phyloP scores from a whole-genome alignment of 2,329 filamentous ascomycete species.

The Fusarium mexicanum region DNA sequence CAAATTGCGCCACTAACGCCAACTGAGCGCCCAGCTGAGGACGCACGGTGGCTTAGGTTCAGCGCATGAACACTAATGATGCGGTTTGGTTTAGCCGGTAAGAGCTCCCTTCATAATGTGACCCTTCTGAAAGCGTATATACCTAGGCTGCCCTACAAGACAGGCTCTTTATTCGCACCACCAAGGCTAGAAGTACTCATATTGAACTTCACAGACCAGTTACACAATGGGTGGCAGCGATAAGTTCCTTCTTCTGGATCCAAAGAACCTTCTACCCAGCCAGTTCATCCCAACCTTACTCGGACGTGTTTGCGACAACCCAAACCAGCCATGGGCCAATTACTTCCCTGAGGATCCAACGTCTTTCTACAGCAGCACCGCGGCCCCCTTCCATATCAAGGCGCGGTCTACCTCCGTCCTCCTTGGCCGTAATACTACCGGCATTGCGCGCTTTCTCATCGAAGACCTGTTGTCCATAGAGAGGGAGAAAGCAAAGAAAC shows the following conservation, averaged over 20 bases:
- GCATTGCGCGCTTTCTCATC: neutral
- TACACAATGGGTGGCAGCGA: neutral
- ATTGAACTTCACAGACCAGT: neutral
- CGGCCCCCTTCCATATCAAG: neutral
- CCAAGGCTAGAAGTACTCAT: neutral
- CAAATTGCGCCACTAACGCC: neutral
- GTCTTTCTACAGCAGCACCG: neutral
- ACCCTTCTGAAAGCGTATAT: too few relatives aligned
- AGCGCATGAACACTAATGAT: neutral
- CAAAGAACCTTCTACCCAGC: neutral
- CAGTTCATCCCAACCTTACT: neutral
- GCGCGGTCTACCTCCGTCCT: neutral
- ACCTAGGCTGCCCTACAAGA: too few relatives aligned
- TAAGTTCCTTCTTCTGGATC: neutral
- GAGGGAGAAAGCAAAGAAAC: neutral
- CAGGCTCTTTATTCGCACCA: too few relatives aligned
- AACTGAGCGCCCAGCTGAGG: fast-evolving
- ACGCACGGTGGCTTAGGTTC: neutral
- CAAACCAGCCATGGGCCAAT: neutral
- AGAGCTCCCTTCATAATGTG: too few relatives aligned
- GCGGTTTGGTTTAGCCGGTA: too few relatives aligned
- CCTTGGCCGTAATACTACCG: neutral
- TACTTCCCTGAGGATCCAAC: neutral
- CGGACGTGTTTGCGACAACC: neutral
- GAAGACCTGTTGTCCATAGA: neutral